Evolutionary conservation across 129 eudicot species (phyloP).

Genomic region (Helianthus annuus): HanXRQr2.0-SUNRISE NC_035446.2:65162163-65162662

Average conservation of each 20-base stretch:
- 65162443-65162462: too few species aligned
- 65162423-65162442: too few species aligned
- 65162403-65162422: slow-evolving; percentile 8
- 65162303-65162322: slow-evolving; percentile 19
- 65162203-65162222: slow-evolving; percentile 4
- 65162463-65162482: too few species aligned
- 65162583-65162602: too few species aligned
- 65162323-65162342: slow-evolving; percentile 20
- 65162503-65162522: too few species aligned
- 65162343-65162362: slow-evolving; percentile 53
- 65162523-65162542: too few species aligned
- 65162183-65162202: slow-evolving; percentile 39
- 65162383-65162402: slow-evolving; percentile 90
- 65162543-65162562: too few species aligned
- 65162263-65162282: slow-evolving; percentile 25
- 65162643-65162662: too few species aligned
- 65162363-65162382: slow-evolving; percentile 78
- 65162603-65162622: too few species aligned
- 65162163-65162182: slow-evolving; percentile 43
- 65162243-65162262: slow-evolving; percentile 44
- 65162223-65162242: slow-evolving; percentile 16
- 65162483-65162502: too few species aligned
- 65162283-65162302: slow-evolving; percentile 23
- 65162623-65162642: too few species aligned
- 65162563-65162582: too few species aligned